These are phyloP conservation scores for Rhizopus delemar DNA, from an alignment of 371 early-diverging fungal genomes.

Conservation along the genomic window DNA sequence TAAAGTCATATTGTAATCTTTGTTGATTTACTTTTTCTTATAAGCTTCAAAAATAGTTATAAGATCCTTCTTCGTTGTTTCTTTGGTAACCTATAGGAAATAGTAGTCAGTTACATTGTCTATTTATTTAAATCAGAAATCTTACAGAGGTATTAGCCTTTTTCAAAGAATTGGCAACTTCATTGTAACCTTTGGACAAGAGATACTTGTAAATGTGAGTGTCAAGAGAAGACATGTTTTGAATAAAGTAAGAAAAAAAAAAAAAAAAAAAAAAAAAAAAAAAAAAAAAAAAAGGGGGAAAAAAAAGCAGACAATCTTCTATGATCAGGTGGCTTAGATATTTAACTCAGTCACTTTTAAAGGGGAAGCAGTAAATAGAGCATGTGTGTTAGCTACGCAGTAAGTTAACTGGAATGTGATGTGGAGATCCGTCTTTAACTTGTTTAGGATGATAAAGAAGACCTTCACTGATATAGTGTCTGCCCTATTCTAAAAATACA, in stretches of 20 bases:
- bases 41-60: slow-evolving; percentile 11
- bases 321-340: background rate
- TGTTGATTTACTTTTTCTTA: background rate
- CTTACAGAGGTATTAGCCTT: slow-evolving; percentile 29
- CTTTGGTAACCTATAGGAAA: slow-evolving; percentile 11
- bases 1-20: no score
- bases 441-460: no score
- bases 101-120: background rate
- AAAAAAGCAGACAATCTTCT: background rate
- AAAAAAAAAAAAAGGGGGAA: slow-evolving; percentile 1
- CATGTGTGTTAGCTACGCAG: no score
- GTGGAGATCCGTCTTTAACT: no score
- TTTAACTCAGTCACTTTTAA: background rate
- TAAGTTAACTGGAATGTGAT: no score
- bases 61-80: slow-evolving; percentile 19
- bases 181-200: slow-evolving; percentile 21
- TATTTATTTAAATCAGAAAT: background rate
- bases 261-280: slow-evolving; percentile 4
- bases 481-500: no score
- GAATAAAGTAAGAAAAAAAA: background rate
- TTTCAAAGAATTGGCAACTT: slow-evolving; percentile 31
- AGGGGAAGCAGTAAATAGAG: no score
- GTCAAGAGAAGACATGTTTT: slow-evolving; percentile 19
- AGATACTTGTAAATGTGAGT: slow-evolving; percentile 34
- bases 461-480: no score